Base-by-base conservation (phyloP, 371 early-diverging fungal species). In the Syncephalastrum racemosum region DNA sequence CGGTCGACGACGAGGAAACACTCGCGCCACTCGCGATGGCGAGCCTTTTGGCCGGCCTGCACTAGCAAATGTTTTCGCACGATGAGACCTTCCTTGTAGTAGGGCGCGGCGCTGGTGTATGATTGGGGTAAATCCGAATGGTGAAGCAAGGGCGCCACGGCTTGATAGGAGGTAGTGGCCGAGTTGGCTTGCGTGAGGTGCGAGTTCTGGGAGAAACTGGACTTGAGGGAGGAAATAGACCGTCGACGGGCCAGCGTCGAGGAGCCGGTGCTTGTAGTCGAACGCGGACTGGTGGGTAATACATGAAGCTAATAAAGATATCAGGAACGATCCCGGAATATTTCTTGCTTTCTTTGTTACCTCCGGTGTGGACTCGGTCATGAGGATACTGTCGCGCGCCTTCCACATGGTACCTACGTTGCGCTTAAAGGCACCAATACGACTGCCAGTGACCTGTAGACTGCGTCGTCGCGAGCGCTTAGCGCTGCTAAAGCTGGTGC, bases 21-120 rank as follows among this genome's bases (percentile, higher is more conserved):
- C 24, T 92, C 83, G 63, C 87, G 90, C 97, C 97, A 96, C 39
- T 83, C 81, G 4, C 96, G 83, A 57, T 90, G 79, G 27, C 82
- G 78, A 2, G 96, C 92, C 68, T 90, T 89, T 51, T 84, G 84
- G 43, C 84, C 87, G 4, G 82, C 80, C 7, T 79, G 72, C 64
- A 92, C 94, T 45, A 86, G 72, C 47, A 92, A 63, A 66, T 93
- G 93, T 67, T 96, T 96, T 24, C 95, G 80, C 55, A 90, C 84
- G 36, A 95, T 80, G 8, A 90, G 70, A 13, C 95, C 90, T 62
- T 90, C 90, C 60, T 90, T 81, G 15, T 74, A 77, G 48, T 79
- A 80, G 7, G 77, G 76, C 10, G 73, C 64, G 46, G 67, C 57
- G 39, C 67, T 70, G 2, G 66, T 64, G 23, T 62, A 72, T 3